These are phyloP conservation scores for Nemania abortiva DNA, from an alignment of 2,329 filamentous ascomycete species.

Conservation along the genomic window DNA sequence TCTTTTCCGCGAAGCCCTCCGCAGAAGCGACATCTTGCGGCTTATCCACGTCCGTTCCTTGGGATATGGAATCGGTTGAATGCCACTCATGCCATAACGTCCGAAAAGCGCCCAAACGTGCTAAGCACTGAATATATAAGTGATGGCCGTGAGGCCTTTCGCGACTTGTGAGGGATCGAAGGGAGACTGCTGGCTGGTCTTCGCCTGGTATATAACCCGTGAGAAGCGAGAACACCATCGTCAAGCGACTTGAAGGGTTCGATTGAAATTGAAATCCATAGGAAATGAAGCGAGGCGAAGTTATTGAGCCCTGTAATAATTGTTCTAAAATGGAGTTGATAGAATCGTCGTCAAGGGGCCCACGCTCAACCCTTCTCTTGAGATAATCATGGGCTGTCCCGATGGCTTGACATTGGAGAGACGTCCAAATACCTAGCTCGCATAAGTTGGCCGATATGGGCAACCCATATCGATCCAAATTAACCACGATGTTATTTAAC, in stretches of 20 bases:
- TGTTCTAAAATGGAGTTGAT: slow-evolving; percentile 10
- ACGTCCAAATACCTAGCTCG: slow-evolving; percentile 50
- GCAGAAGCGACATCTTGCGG: background rate
- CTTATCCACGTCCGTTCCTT: background rate
- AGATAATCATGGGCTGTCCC: slow-evolving; percentile 39
- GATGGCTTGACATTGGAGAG: slow-evolving; percentile 42
- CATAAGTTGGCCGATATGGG: slow-evolving; percentile 49
- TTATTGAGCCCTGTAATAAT: slow-evolving; percentile 9
- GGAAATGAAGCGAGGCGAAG: background rate
- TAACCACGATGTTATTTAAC: slow-evolving; percentile 57
- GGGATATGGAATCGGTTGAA: background rate
- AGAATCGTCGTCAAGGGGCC: background rate
- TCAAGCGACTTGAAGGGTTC: slow-evolving; percentile 23
- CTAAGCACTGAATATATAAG: slow-evolving; percentile 44
- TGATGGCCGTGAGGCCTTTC: background rate
- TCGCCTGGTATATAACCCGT: slow-evolving; percentile 43
- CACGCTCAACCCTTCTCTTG: slow-evolving; percentile 11
- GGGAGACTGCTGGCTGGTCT: slow-evolving; percentile 9
- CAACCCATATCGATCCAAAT: slow-evolving; percentile 45
- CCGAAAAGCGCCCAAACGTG: slow-evolving; percentile 47
- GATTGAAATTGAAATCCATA: background rate
- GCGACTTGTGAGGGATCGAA: slow-evolving; percentile 30
- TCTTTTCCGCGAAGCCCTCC: background rate
- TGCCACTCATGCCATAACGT: slow-evolving; percentile 48
- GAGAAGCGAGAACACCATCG: slow-evolving; percentile 44